Percentiles rank a stretch among this genome's conserved stretches.
phyloP scores from a whole-genome alignment of 805 yeast genomes.

The Sugiyamaella valdiviana region DNA sequence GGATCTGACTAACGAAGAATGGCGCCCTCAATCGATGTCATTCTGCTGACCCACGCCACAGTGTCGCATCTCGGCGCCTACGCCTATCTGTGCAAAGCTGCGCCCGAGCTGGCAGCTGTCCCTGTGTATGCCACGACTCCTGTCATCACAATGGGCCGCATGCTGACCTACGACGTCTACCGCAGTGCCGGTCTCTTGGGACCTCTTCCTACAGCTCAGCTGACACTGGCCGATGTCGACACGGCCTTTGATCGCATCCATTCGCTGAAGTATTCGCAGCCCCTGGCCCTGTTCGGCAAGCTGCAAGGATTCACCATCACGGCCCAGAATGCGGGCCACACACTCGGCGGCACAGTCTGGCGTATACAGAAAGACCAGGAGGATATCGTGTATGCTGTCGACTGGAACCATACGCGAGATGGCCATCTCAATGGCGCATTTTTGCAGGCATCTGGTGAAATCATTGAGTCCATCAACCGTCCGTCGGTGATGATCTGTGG shows the following conservation, averaged over 20 bases:
- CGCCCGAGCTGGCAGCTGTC: constrained; percentile 51
- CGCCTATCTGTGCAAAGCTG: constrained; percentile 53
- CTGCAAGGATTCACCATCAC: constrained; percentile 55
- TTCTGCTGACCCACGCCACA: constrained; percentile 83
- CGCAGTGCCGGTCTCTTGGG: constrained; percentile 69
- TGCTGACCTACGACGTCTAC: constrained; percentile 78
- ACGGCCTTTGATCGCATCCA: constrained; percentile 66
- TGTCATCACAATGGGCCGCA: constrained; percentile 75
- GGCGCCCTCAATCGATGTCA: constrained; percentile 41
- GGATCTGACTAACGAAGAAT: constrained; percentile 1
- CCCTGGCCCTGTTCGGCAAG: constrained; percentile 54
- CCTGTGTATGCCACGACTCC: constrained; percentile 90
- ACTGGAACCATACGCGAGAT: constrained; percentile 93
- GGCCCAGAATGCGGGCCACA: constrained; percentile 86
- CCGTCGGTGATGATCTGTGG: constrained; percentile 82
- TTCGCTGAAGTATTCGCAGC: constrained; percentile 73
- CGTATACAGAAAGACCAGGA: constrained; percentile 65
- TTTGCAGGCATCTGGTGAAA: constrained; percentile 51
- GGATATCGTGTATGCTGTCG: constrained; percentile 77
- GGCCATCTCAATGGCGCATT: constrained; percentile 73
- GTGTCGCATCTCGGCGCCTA: constrained; percentile 75
- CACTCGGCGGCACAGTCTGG: constrained; percentile 94
- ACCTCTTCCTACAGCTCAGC: constrained; percentile 46
- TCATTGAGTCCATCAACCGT: constrained; percentile 53
- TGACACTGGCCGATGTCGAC: constrained; percentile 72